Percentiles rank a stretch among this genome's conserved stretches.
These are phyloP conservation scores for Globisporangium perplexum DNA, from an alignment of 352 stramenopile species.

Conservation along the genomic window DNA sequence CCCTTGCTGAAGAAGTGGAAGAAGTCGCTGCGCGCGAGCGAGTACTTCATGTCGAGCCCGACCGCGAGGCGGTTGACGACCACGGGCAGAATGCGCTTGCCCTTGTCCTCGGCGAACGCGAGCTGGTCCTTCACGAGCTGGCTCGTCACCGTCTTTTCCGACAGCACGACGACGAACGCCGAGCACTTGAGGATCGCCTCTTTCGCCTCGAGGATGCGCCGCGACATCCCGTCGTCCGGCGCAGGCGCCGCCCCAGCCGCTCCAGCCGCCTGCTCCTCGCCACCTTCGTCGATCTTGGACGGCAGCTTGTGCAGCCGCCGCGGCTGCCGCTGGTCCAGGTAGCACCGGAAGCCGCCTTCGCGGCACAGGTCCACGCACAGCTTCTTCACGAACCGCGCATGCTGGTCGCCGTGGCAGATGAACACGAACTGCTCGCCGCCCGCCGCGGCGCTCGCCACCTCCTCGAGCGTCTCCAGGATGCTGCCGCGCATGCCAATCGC, in stretches of 20 bases:
- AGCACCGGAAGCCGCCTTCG: constrained; percentile 59
- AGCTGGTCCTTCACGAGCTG: constrained; percentile 76
- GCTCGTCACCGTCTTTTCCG: constrained; percentile 63
- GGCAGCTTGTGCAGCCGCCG: constrained; percentile 14
- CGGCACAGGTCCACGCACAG: constrained; percentile 64
- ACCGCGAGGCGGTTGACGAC: constrained; percentile 66
- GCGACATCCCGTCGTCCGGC: constrained; percentile 49
- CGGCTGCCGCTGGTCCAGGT: constrained; percentile 55
- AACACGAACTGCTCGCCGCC: constrained; percentile 77
- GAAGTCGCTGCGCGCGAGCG: constrained; percentile 69
- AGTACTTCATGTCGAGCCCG: constrained; percentile 73
- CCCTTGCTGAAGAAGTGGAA: constrained; percentile 77
- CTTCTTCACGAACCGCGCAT: constrained; percentile 65
- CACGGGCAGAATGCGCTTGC: constrained; percentile 73
- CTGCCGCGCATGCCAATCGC: constrained; percentile 26
- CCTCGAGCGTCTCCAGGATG: constrained; percentile 55
- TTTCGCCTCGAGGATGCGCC: constrained; percentile 73
- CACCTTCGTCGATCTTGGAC: constrained; percentile 13
- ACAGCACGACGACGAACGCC: constrained; percentile 66
- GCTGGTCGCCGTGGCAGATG: constrained; percentile 74
- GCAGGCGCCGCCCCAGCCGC: constrained; percentile 2
- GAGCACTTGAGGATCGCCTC: constrained; percentile 82
- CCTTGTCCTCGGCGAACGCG: constrained; percentile 81
- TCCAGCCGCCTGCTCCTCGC: constrained; percentile 16
- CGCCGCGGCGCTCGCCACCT: constrained; percentile 42